Evolutionary conservation across 306 rosid genomes (phyloP), one percentile per base, ranked within the genome.

Genomic region (Quercus variabilis): DNA sequence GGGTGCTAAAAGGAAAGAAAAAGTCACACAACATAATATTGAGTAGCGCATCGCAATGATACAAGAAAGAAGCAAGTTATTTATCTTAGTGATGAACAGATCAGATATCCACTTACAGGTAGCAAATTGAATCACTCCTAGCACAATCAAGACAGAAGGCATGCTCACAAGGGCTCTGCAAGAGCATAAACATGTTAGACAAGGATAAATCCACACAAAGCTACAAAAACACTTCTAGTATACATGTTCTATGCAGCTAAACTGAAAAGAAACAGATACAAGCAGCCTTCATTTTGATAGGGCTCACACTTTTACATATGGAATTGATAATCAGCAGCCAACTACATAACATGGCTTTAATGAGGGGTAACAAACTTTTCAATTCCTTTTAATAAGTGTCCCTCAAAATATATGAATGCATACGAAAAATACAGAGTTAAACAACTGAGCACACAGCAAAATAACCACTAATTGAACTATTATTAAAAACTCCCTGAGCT

Each of bases 111-210:
- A 23, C 98, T 91, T 88, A 96, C 99, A 93, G 94, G 82, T 90
- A 96, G 91, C 99, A 96, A 72, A 88, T 54, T 63, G 96, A 90
- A 85, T 93, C 98, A 84, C 98, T 96, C 86, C 99, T 83, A 70
- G 98, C 94, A 91, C 99, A 96, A 77, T 96, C 98, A 51, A 96
- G 88, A 76, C 99, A 96, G 86, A 90, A 96, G 68, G 94, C 96
- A 82, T 96, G 99, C 78, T 96, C 99, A 77, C 99, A 96, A 74
- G 99, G 98, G 83, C 92, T 91, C 99, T 96, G 94, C 94, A 91
- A 89, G 78, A 80, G 56, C 72, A 76, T 31, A 79, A 83, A 38
- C 76, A 15, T 18, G 54, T 85, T 54, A 85, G 70, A 74, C 41
- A 33, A 69, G 49, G 38, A 81, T 4, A 75, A 71, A 21, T 71